phyloP scores from a whole-genome alignment of 2,329 filamentous ascomycete species.

The Alternaria viburni region DNA sequence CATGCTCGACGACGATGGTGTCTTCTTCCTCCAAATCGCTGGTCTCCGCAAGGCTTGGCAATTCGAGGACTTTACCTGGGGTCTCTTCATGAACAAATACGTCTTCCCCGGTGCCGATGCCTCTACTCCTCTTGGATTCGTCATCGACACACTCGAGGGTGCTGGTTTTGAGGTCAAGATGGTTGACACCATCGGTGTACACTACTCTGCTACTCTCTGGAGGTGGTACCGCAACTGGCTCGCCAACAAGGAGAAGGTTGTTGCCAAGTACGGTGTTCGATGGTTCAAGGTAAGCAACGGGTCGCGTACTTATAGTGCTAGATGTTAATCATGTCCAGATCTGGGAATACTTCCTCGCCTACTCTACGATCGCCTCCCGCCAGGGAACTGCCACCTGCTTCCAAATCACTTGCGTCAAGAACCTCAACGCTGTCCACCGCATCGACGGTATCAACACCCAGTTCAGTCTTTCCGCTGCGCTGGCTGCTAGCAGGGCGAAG shows the following conservation, averaged over 20 bases:
- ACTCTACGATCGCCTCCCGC: slow-evolving; percentile 81
- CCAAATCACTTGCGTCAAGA: slow-evolving; percentile 87
- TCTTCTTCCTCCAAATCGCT: slow-evolving; percentile 95
- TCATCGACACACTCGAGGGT: slow-evolving; percentile 82
- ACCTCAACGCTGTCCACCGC: slow-evolving; percentile 85
- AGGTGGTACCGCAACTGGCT: slow-evolving; percentile 99
- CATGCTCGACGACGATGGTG: slow-evolving; percentile 95
- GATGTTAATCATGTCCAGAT: slow-evolving; percentile 61
- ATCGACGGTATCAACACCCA: slow-evolving; percentile 75
- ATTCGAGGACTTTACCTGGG: slow-evolving; percentile 97
- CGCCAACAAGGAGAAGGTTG: slow-evolving; percentile 88
- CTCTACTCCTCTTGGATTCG: slow-evolving; percentile 88
- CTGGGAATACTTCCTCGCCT: slow-evolving; percentile 91
- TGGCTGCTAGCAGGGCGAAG: slow-evolving; percentile 57
- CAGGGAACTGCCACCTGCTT: slow-evolving; percentile 86
- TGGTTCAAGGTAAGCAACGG: slow-evolving; percentile 86
- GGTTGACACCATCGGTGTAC: slow-evolving; percentile 91
- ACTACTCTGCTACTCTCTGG: slow-evolving; percentile 97
- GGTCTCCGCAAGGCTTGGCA: slow-evolving; percentile 95
- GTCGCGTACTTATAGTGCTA: neutral
- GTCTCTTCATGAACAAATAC: slow-evolving; percentile 99
- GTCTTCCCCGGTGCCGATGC: slow-evolving; percentile 97
- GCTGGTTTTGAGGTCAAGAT: slow-evolving; percentile 90
- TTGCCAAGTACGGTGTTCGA: slow-evolving; percentile 90
- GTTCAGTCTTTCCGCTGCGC: slow-evolving; percentile 71